A percentile compares a stretch with the other conserved stretches of the same genome.
Conservation (phyloP, 2,329 filamentous ascomycete species). For the Penicillium nordicum region DNA sequence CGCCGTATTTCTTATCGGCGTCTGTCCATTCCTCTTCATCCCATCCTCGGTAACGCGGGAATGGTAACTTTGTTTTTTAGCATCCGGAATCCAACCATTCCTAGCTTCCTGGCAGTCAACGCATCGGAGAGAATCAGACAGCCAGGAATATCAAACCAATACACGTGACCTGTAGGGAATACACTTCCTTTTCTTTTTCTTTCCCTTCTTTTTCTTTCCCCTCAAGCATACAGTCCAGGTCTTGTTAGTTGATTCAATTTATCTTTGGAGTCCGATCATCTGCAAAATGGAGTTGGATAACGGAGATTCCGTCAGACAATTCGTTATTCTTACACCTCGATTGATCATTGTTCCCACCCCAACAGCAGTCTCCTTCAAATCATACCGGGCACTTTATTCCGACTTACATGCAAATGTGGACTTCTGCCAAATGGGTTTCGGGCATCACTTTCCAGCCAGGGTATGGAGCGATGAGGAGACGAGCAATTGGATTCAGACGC, state of each 20-base stretch:
- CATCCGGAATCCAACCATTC: not conserved
- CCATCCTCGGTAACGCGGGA: not conserved
- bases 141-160: not conserved
- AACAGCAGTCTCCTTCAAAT: constrained; percentile 9
- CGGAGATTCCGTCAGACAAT: constrained; percentile 1
- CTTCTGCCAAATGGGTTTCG: constrained; percentile 23
- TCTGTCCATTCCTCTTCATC: not conserved
- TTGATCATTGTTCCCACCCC: constrained; percentile 21
- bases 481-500: constrained; percentile 11
- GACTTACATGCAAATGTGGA: constrained; percentile 12
- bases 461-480: constrained; percentile 21
- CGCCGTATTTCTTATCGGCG: not conserved
- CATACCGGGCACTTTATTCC: constrained; percentile 21
- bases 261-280: not conserved
- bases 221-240: not conserved
- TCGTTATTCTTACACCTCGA: constrained; percentile 18
- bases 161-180: not conserved
- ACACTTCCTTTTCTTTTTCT: not conserved
- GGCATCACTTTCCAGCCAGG: constrained; percentile 10
- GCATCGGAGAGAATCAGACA: not conserved
- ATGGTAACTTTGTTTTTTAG: not conserved
- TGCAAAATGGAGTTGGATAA: not conserved
- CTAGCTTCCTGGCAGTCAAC: not conserved
- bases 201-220: not conserved
- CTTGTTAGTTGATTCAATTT: not conserved